Conservation (phyloP, 176 grass and related monocot species). For the Canna indica region DNA sequence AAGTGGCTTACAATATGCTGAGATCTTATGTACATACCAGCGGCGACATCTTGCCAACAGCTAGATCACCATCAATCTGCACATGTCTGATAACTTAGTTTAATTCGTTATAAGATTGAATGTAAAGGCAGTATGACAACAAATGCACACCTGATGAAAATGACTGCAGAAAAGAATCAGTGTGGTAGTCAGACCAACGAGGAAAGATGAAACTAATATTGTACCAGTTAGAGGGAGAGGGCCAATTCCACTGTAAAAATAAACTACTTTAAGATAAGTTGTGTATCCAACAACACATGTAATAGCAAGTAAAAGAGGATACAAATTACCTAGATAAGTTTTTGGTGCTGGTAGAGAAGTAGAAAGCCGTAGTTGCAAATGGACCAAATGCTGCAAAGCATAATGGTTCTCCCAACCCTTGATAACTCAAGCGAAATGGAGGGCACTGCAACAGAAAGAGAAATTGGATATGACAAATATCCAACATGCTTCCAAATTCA, state of each 20-base stretch:
- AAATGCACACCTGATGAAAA: constrained; percentile 67
- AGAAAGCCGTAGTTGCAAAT: constrained; percentile 76
- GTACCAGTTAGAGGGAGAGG: constrained; percentile 48
- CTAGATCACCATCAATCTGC: constrained; percentile 73
- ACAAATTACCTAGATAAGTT: constrained; percentile 29
- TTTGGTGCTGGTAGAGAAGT: constrained; percentile 55
- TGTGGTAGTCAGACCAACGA: constrained; percentile 89
- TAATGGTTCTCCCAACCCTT: constrained; percentile 74
- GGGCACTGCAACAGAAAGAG: constrained; percentile 48
- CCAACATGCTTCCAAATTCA: not conserved
- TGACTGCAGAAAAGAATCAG: constrained; percentile 98
- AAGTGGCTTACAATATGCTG: not conserved
- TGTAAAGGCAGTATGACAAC: not conserved
- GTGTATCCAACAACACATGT: not conserved
- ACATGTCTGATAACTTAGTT: constrained; percentile 2
- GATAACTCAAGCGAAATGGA: constrained; percentile 83
- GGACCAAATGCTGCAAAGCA: constrained; percentile 94
- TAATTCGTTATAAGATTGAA: not conserved
- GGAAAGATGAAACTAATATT: constrained; percentile 60
- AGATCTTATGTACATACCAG: constrained; percentile 39
- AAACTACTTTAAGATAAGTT: not conserved
- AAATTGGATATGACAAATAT: not conserved
- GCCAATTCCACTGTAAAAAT: constrained; percentile 35
- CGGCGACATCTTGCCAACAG: constrained; percentile 88
- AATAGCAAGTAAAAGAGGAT: constrained; percentile 11